phyloP scores from a whole-genome alignment of 306 rosid species.

The Mimosa bimucronata region DNA sequence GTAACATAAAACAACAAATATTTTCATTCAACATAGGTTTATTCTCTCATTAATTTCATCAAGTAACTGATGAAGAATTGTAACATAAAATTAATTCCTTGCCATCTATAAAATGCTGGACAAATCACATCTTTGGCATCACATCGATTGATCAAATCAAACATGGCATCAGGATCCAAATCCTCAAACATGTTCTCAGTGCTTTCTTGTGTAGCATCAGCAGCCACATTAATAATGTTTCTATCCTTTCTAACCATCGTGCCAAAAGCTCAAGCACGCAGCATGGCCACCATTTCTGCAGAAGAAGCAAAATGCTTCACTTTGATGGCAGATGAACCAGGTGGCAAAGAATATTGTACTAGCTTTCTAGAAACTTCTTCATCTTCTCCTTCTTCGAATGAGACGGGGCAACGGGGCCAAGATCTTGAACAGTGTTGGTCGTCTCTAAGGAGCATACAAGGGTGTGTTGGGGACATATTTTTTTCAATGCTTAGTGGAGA shows the following conservation, averaged over 20 bases:
- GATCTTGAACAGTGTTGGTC: background rate
- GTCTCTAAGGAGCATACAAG: background rate
- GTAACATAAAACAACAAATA: background rate
- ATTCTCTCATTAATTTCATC: background rate
- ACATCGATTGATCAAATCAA: background rate
- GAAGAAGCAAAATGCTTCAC: background rate
- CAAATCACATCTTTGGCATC: background rate
- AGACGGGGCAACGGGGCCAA: background rate
- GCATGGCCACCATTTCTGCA: background rate
- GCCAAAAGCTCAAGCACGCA: background rate
- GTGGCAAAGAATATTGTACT: background rate
- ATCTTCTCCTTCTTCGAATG: background rate
- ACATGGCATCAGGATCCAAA: background rate
- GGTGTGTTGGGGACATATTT: background rate
- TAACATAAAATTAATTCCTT: background rate
- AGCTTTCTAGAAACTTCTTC: background rate
- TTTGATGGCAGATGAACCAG: background rate
- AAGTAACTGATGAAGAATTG: background rate
- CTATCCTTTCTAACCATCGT: background rate
- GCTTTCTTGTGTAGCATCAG: background rate
- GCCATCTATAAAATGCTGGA: background rate
- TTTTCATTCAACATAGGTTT: background rate
- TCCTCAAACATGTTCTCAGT: background rate
- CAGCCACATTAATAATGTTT: background rate
- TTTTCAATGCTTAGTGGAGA: background rate